phyloP scores from a whole-genome alignment of 305 asterid species.

The Solanum hybrid region DNA sequence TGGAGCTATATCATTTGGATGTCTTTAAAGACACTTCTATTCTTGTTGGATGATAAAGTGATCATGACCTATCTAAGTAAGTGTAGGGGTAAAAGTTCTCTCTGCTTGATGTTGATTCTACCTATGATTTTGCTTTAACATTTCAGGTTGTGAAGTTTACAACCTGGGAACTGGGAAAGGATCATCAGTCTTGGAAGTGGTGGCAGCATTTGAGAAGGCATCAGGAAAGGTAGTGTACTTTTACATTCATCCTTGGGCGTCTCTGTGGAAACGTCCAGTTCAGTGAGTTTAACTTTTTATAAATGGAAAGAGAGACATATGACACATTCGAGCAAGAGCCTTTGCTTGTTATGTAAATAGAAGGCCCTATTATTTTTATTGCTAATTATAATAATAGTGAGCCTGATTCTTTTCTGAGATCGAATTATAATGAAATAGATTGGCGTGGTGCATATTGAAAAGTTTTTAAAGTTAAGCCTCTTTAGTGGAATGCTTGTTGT shows the following conservation, averaged over 20 bases:
- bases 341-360: not conserved
- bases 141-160: slow-evolving; percentile 84
- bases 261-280: not conserved
- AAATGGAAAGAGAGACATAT: not conserved
- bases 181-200: slow-evolving; percentile 93
- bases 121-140: not conserved
- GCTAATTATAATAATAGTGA: not conserved
- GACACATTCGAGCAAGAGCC: not conserved
- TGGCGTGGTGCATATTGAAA: not conserved
- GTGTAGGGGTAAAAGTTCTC: not conserved
- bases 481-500: not conserved
- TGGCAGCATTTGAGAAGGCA: slow-evolving; percentile 86
- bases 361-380: not conserved
- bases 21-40: not conserved
- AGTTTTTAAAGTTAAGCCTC: not conserved
- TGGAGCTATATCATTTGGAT: not conserved
- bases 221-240: slow-evolving; percentile 64
- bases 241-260: not conserved
- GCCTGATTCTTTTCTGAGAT: not conserved
- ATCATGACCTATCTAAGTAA: not conserved
- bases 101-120: not conserved
- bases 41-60: not conserved
- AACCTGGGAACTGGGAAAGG: slow-evolving; percentile 97
- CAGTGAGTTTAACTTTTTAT: not conserved
- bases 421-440: not conserved